phyloP scores from a whole-genome alignment of 2,329 filamentous ascomycete species.

The Proliferodiscus dingleyae region DNA sequence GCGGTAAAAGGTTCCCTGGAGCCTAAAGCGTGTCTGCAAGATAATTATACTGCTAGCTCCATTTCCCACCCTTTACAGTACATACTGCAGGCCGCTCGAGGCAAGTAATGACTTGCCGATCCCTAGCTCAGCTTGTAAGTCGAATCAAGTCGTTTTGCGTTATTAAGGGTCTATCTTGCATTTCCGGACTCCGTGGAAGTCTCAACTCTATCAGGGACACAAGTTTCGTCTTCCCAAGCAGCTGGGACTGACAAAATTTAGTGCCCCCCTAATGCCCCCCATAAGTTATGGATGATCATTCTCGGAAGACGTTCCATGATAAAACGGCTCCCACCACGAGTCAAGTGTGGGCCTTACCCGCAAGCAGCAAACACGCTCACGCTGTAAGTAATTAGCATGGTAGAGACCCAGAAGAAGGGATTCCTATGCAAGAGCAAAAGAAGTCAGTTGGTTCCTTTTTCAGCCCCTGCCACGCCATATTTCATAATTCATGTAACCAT shows the following conservation, averaged over 20 bases:
- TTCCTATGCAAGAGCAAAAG: too few species aligned
- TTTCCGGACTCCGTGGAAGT: neutral
- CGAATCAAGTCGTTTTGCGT: neutral
- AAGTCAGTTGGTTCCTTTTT: too few species aligned
- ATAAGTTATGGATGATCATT: slow-evolving; percentile 10
- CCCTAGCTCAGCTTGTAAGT: too few species aligned
- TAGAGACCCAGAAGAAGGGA: too few species aligned
- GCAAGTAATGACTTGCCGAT: too few species aligned
- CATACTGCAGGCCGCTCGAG: too few species aligned
- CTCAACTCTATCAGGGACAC: slow-evolving; percentile 3
- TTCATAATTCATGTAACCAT: too few species aligned
- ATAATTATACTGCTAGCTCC: too few species aligned
- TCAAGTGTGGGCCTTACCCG: neutral
- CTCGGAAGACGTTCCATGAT: slow-evolving; percentile 16
- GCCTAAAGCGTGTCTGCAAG: too few species aligned
- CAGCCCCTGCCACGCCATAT: too few species aligned
- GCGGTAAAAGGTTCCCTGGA: too few species aligned
- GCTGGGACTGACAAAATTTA: slow-evolving; percentile 10
- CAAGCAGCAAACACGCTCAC: neutral
- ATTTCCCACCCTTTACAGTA: too few species aligned
- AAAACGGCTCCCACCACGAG: slow-evolving; percentile 16
- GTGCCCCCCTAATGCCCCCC: slow-evolving; percentile 4
- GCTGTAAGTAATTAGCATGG: neutral
- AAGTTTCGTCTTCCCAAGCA: slow-evolving; percentile 6
- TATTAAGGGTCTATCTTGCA: neutral